These are phyloP conservation scores for Funneliformis geosporum DNA, from an alignment of 192 early-diverging fungal species.

Conservation along the genomic window DNA sequence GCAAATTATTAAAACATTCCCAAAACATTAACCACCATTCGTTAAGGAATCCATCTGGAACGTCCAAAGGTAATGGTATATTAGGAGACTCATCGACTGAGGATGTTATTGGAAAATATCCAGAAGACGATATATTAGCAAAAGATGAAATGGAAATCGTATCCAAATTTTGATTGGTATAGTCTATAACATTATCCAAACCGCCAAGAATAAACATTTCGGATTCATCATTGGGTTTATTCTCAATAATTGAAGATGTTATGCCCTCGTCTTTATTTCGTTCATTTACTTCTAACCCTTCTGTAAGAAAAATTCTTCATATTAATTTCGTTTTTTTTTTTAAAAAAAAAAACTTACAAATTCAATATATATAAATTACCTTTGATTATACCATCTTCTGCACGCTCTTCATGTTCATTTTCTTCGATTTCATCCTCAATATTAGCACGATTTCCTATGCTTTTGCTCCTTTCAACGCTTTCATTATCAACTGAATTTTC, in stretches of 20 bases:
- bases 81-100: neutral
- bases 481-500: neutral
- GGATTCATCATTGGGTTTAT: too few species aligned
- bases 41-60: neutral
- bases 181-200: neutral
- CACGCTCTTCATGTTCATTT: neutral
- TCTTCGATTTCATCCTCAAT: neutral
- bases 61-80: constrained; percentile 10
- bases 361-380: neutral
- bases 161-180: neutral
- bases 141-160: neutral
- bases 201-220: too few species aligned
- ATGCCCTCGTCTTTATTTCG: too few species aligned
- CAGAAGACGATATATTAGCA: neutral
- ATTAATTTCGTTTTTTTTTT: too few species aligned
- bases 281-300: too few species aligned
- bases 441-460: neutral
- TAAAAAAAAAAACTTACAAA: neutral
- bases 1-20: neutral
- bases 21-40: neutral
- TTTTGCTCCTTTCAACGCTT: neutral
- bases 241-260: too few species aligned
- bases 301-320: neutral
- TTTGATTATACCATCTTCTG: neutral
- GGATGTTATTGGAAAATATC: neutral